Base-by-base conservation (phyloP, 345 rosid species). In the Syzygium jambos region DNA sequence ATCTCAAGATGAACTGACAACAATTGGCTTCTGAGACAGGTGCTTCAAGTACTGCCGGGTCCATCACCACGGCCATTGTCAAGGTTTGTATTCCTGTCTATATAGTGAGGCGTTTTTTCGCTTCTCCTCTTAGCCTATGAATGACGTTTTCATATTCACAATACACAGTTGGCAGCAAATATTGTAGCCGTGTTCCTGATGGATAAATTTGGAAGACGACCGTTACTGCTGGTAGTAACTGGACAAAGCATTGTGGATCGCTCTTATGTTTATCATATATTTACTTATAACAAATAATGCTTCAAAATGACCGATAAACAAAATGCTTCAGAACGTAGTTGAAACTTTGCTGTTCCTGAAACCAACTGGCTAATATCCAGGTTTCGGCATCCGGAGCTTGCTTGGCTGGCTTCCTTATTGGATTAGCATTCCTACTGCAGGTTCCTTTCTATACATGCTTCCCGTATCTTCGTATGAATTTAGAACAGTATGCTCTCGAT, bases 401-500 rank as follows among this genome's bases (percentile, higher is more conserved):
- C 90, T 85, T 92, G 7, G 88, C 89, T 85, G 84, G 85, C 55
- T 83, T 89, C 73, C 87, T 93, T 41, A 49, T 89, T 14, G 98
- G 95, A 30, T 59, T 91, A 22, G 85, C 93, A 85, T 95, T 95
- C 88, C 84, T 88, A 54, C 68, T 93, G 12, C 89, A 94, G 97
- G 98, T 93, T 57, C 77, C 23, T 84, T 21, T 7, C 41, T 21
- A 51, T 19, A 4, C 41, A 4, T 52, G 53, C 25, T 84, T 15
- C 29, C 43, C 3, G n/a, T 52, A 68, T 30, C 1, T 5, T 68
- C 23, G 9, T 68, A 30, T 68, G 78, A 68, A 68, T 7, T 68
- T 68, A 68, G 78, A 16, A 16, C 3, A 12, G 78, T 65, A 30
- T 30, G 78, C 78, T 68, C 78, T 68, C 19, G 2, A 68, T 30